Percentiles rank a stretch among this genome's conserved stretches.
Conservation (phyloP, 305 asterid genomes). For the Fraxinus angustifolia region DNA sequence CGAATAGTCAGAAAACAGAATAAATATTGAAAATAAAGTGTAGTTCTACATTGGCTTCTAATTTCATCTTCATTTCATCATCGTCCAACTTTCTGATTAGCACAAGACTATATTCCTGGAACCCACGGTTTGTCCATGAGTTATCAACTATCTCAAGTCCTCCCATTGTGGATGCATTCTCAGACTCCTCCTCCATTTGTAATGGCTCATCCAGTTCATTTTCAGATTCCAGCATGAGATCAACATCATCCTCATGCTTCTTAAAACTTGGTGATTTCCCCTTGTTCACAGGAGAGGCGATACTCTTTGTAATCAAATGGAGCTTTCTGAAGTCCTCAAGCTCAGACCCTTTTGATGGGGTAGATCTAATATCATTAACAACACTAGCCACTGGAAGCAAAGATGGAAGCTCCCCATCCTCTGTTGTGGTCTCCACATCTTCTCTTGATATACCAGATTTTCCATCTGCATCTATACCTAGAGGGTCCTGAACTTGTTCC, state of each 20-base stretch:
- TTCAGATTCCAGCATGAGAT: constrained; percentile 81
- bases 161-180: constrained; percentile 25
- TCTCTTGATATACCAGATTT: constrained; percentile 45
- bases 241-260: constrained; percentile 64
- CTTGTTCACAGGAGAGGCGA: constrained; percentile 51
- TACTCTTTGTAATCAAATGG: constrained; percentile 64
- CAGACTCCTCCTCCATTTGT: constrained; percentile 50
- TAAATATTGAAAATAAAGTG: constrained; percentile 13
- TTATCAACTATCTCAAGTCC: constrained; percentile 29
- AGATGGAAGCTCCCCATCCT: constrained; percentile 96
- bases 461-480: constrained; percentile 34
- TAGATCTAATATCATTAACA: constrained; percentile 34
- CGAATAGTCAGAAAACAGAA: constrained; percentile 10
- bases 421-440: constrained; percentile 61
- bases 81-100: constrained; percentile 51
- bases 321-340: constrained; percentile 51
- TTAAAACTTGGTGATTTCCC: constrained; percentile 71
- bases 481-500: constrained; percentile 50
- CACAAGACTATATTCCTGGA: constrained; percentile 60
- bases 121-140: constrained; percentile 63
- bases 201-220: constrained; percentile 66
- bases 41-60: constrained; percentile 75
- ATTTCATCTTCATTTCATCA: constrained; percentile 47
- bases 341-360: constrained; percentile 47
- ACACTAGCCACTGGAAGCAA: constrained; percentile 41